phyloP scores from a whole-genome alignment of 225 moss, liverwort and hornwort species.

The Pseudisothecium myosuroides region DNA sequence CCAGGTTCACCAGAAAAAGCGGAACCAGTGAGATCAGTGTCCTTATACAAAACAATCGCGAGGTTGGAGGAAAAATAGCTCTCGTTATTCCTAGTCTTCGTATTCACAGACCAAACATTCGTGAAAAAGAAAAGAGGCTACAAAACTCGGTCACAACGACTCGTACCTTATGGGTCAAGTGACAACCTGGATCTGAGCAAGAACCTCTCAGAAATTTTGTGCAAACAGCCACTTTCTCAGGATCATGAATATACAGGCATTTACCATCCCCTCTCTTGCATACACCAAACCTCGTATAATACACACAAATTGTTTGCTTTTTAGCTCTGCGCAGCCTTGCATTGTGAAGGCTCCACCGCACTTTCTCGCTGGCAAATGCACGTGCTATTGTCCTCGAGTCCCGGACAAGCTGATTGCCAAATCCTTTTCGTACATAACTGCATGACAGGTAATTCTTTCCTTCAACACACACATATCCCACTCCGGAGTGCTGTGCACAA shows the following conservation, averaged over 20 bases:
- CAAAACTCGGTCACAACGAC: not conserved
- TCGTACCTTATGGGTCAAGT: conserved; percentile 84
- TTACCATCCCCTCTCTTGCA: conserved; percentile 92
- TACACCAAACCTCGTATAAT: conserved; percentile 90
- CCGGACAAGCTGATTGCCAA: conserved; percentile 93
- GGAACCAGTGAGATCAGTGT: not conserved
- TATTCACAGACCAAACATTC: not conserved
- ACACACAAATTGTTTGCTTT: conserved; percentile 77
- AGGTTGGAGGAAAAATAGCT: not conserved
- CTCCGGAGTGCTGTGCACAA: not conserved
- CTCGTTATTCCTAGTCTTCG: not conserved
- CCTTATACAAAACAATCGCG: not conserved
- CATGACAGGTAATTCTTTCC: not conserved
- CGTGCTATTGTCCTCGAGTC: conserved; percentile 71
- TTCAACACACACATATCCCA: not conserved
- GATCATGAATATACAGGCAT: conserved; percentile 87
- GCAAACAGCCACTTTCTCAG: conserved; percentile 92
- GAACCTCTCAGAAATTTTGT: conserved; percentile 86
- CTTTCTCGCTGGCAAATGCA: conserved; percentile 80
- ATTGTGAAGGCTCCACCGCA: conserved; percentile 90
- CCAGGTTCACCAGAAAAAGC: not conserved
- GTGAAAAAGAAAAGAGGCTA: not conserved
- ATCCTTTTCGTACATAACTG: conserved; percentile 88
- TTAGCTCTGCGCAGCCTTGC: conserved; percentile 80
- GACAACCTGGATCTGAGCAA: conserved; percentile 67